A percentile compares a stretch with the other conserved stretches of the same genome.
phyloP scores from a whole-genome alignment of 169 alveolate genomes.

The Eimeria praecox region DNA sequence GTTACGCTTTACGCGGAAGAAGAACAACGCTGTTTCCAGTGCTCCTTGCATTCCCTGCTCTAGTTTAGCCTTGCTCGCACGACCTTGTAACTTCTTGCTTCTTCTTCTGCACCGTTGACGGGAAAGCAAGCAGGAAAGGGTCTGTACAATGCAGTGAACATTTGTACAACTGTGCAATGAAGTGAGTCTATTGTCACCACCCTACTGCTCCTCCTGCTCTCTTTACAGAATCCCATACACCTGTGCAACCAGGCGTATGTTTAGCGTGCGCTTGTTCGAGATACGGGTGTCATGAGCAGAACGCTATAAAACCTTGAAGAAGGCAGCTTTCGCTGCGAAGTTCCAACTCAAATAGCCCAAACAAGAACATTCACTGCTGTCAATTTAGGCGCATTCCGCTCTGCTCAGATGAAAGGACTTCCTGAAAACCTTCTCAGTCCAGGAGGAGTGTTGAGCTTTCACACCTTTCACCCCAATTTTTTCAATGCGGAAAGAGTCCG shows the following conservation, averaged over 20 bases:
- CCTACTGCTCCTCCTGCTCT: background rate
- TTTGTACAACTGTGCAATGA: background rate
- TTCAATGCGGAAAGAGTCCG: background rate
- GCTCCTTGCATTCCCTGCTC: no score
- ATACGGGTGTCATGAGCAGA: background rate
- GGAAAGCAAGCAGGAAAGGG: no score
- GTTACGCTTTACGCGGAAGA: background rate
- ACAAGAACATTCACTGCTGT: background rate
- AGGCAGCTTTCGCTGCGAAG: background rate
- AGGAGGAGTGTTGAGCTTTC: background rate
- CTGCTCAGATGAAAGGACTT: background rate
- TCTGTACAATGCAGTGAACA: no score
- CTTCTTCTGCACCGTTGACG: no score
- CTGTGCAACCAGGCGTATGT: background rate
- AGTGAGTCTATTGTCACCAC: background rate
- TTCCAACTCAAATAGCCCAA: background rate
- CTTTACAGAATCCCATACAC: background rate
- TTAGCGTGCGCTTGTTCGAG: background rate
- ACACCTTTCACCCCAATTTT: background rate
- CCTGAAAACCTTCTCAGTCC: background rate
- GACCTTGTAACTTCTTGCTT: background rate
- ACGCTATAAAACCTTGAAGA: background rate
- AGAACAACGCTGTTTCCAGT: background rate
- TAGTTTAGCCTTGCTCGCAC: background rate
- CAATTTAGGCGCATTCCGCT: background rate